Evolutionary conservation across 768 basidiomycete species (phyloP).

Genomic region (Chalciporus pseudorubinellus): DNA sequence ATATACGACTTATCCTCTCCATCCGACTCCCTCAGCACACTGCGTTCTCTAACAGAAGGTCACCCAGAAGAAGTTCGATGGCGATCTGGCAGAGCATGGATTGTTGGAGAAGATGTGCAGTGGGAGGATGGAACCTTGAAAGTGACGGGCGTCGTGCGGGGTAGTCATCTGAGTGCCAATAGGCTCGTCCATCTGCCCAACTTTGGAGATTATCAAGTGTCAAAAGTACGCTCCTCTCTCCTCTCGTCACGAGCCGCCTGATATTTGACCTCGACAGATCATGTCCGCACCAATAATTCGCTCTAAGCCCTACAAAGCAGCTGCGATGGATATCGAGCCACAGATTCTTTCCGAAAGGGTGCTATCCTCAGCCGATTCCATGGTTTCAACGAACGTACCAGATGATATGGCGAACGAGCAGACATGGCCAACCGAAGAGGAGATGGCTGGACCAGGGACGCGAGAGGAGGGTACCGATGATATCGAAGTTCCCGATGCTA

Average conservation of each 20-base stretch:
- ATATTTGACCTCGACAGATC: slow-evolving; percentile 48
- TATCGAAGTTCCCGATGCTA: slow-evolving; percentile 57
- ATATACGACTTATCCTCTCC: slow-evolving; percentile 68
- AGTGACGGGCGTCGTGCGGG: slow-evolving; percentile 86
- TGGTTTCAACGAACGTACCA: slow-evolving; percentile 83
- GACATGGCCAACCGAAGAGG: slow-evolving; percentile 98
- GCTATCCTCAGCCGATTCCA: slow-evolving; percentile 69
- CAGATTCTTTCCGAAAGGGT: slow-evolving; percentile 59
- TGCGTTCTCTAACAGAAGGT: slow-evolving; percentile 82
- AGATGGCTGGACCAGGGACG: slow-evolving; percentile 55
- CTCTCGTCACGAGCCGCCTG: background rate
- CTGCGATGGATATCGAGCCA: slow-evolving; percentile 69
- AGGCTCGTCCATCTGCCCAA: slow-evolving; percentile 85
- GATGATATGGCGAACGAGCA: slow-evolving; percentile 94
- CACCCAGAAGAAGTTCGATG: slow-evolving; percentile 76
- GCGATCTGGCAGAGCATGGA: slow-evolving; percentile 76
- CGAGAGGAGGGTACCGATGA: slow-evolving; percentile 17
- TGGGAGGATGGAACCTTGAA: slow-evolving; percentile 67
- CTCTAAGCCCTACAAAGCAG: slow-evolving; percentile 33
- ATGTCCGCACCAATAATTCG: slow-evolving; percentile 53
- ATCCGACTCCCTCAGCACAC: slow-evolving; percentile 67
- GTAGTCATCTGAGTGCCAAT: slow-evolving; percentile 70
- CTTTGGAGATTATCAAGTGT: slow-evolving; percentile 84
- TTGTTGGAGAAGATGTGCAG: slow-evolving; percentile 64
- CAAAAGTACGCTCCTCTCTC: slow-evolving; percentile 50